phyloP scores from a whole-genome alignment of 768 basidiomycete genomes.

The Porpolomopsis calyptriformis region DNA sequence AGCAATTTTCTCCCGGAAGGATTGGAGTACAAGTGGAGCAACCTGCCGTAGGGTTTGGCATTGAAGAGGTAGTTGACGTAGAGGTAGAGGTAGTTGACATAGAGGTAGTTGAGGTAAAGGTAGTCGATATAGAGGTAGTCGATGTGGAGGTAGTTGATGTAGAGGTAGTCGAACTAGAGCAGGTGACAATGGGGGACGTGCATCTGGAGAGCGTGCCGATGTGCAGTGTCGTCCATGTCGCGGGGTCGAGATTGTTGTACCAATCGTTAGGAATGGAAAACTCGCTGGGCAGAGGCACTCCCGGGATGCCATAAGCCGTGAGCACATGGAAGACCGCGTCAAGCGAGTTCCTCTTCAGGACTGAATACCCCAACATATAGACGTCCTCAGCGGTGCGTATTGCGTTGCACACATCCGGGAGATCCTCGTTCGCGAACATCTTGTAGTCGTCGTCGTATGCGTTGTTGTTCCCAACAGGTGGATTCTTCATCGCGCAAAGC shows the following conservation, averaged over 20 bases:
- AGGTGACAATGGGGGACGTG: no score
- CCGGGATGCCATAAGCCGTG: neutral
- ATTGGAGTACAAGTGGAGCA: no score
- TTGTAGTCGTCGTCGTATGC: neutral
- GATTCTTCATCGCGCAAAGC: neutral
- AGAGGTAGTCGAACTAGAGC: no score
- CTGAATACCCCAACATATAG: neutral
- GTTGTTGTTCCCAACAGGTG: neutral
- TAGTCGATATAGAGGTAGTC: no score
- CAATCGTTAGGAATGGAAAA: neutral
- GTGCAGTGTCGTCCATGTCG: no score
- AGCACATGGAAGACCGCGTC: neutral
- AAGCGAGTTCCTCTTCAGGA: neutral
- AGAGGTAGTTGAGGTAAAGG: no score
- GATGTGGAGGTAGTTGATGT: no score
- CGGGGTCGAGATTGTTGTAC: neutral
- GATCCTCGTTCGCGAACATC: neutral
- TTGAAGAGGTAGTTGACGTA: no score
- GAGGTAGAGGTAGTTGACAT: no score
- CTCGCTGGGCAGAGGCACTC: neutral
- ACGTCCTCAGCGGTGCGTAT: neutral
- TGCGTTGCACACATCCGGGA: neutral
- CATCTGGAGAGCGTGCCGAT: no score
- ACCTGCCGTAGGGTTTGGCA: no score
- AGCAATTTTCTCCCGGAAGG: no score